Conservation (phyloP, 768 basidiomycete species). For the Lentinus brumalis region DNA sequence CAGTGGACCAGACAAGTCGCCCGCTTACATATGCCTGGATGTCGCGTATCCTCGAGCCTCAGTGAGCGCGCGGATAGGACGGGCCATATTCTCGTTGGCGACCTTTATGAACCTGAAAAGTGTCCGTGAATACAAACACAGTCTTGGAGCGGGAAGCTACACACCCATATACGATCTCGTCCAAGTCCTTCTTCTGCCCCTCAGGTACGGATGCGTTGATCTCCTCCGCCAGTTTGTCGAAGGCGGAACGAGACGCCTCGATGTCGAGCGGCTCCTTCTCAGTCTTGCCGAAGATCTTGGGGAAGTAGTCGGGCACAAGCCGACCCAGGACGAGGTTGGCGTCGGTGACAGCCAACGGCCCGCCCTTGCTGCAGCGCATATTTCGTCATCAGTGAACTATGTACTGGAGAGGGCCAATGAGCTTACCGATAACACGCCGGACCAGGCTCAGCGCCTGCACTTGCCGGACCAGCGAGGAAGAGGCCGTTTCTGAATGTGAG, state of each 20-base stretch:
- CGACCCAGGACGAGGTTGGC: conserved; percentile 91
- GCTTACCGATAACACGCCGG: conserved; percentile 85
- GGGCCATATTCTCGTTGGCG: conserved; percentile 95
- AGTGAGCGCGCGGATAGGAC: conserved; percentile 89
- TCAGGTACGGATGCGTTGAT: conserved; percentile 61
- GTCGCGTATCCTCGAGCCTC: conserved; percentile 88
- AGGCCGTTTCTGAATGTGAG: conserved; percentile 88
- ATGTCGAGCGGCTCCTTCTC: conserved; percentile 85
- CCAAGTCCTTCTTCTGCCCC: conserved; percentile 61
- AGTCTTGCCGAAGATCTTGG: conserved; percentile 90
- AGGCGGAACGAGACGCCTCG: conserved; percentile 65
- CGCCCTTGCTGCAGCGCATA: conserved; percentile 67
- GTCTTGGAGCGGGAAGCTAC: not conserved
- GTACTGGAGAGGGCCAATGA: accelerated
- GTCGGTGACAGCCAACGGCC: conserved; percentile 89
- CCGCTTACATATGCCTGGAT: conserved; percentile 64
- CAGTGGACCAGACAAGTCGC: conserved; percentile 5
- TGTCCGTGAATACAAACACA: not conserved
- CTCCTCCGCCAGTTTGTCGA: conserved; percentile 65
- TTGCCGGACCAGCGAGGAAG: conserved; percentile 89
- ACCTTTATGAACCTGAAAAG: conserved; percentile 83
- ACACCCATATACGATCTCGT: conserved; percentile 89
- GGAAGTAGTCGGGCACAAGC: conserved; percentile 88
- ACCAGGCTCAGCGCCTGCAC: conserved; percentile 92
- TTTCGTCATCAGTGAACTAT: not conserved